These are phyloP conservation scores for Diaporthe amygdali DNA, from an alignment of 2,329 filamentous ascomycete genomes.

Conservation along the genomic window DNA sequence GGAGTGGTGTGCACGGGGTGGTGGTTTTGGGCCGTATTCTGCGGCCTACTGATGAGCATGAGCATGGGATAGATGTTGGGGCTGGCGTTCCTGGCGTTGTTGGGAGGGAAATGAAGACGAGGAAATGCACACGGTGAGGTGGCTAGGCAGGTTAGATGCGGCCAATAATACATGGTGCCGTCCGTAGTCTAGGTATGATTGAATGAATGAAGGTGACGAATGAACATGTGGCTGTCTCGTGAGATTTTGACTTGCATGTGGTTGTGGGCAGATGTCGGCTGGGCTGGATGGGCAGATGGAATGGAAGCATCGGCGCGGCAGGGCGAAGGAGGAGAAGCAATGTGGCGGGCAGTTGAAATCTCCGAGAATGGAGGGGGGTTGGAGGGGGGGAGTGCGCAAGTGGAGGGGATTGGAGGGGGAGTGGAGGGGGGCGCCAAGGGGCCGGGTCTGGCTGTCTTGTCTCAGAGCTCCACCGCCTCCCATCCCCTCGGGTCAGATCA, in stretches of 20 bases:
- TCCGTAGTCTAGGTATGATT: background rate
- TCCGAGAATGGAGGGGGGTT: background rate
- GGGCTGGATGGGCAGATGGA: background rate
- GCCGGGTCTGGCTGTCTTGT: slow-evolving; percentile 4
- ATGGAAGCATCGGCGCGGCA: too few relatives aligned
- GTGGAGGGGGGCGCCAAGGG: background rate
- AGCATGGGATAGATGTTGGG: too few relatives aligned
- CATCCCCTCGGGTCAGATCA: slow-evolving; percentile 9
- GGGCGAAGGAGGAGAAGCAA: background rate
- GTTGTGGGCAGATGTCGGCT: background rate
- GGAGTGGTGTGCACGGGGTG: slow-evolving; percentile 17
- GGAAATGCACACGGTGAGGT: background rate
- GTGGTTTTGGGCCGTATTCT: slow-evolving; percentile 7
- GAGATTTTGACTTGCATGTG: background rate
- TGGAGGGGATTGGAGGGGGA: background rate
- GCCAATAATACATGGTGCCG: background rate
- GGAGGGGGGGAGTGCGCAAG: background rate
- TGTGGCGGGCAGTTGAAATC: background rate
- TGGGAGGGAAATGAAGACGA: background rate
- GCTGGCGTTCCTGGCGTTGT: background rate
- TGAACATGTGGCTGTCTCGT: slow-evolving; percentile 1
- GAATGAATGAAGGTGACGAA: background rate
- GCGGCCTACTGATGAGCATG: background rate
- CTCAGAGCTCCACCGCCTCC: slow-evolving; percentile 13
- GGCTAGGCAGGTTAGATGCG: background rate